Evolutionary conservation across 352 stramenopile species (phyloP).

Genomic region (Phytophthora fragariaefolia): DNA sequence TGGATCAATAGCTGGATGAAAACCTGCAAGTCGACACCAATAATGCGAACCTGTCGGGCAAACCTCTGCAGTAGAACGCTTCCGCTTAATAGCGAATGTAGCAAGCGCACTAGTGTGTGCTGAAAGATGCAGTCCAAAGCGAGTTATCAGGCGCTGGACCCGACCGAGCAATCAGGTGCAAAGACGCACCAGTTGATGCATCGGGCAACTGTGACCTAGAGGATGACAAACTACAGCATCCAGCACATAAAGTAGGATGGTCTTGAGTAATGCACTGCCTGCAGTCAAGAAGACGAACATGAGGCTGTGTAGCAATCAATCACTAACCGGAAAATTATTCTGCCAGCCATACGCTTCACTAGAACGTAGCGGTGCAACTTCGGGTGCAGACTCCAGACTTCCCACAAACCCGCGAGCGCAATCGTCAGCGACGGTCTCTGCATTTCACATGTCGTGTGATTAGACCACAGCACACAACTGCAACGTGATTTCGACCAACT

Average conservation of each 20-base stretch:
- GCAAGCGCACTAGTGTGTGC: constrained; percentile 28
- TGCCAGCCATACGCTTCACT: constrained; percentile 24
- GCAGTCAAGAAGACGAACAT: background rate
- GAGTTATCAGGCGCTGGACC: background rate
- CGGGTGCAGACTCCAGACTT: constrained; percentile 38
- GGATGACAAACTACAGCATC: background rate
- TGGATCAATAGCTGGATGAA: background rate
- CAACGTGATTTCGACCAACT: background rate
- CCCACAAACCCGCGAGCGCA: constrained; percentile 19
- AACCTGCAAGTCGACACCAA: background rate
- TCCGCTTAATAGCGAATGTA: constrained; percentile 33
- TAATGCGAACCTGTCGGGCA: constrained; percentile 22
- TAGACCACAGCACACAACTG: background rate
- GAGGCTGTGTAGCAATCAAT: background rate
- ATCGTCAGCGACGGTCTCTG: constrained; percentile 1
- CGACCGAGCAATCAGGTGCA: background rate
- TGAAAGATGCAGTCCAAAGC: constrained; percentile 11
- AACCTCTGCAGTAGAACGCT: constrained; percentile 38
- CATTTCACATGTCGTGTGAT: background rate
- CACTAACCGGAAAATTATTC: background rate
- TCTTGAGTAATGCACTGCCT: constrained; percentile 23
- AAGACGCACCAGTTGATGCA: constrained; percentile 24
- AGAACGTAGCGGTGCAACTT: constrained; percentile 14
- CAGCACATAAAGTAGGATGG: constrained; percentile 22
- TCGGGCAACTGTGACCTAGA: background rate